Evolutionary conservation across 179 eudicot species (phyloP).

Genomic region (Amaranthus tricolor): DNA sequence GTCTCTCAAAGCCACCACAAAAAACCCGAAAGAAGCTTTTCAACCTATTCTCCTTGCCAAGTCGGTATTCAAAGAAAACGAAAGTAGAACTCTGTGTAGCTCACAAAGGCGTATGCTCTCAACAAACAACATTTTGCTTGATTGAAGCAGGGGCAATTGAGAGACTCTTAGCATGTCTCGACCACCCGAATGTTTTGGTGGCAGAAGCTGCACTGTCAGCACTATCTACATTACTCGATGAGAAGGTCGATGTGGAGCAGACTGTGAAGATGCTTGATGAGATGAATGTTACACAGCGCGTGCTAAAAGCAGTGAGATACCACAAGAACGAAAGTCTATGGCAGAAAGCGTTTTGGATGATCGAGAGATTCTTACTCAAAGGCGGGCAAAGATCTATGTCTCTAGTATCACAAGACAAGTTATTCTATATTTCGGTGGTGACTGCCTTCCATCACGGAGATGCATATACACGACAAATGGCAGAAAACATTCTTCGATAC

Average conservation of each 20-base stretch:
- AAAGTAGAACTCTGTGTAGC: constrained; percentile 45
- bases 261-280: constrained; percentile 52
- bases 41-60: constrained; percentile 25
- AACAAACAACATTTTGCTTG: constrained; percentile 73
- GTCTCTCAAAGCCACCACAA: constrained; percentile 53
- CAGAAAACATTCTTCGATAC: constrained; percentile 71
- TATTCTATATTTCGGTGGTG: constrained; percentile 56
- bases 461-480: constrained; percentile 66
- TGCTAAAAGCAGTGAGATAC: constrained; percentile 55
- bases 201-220: constrained; percentile 79
- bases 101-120: constrained; percentile 76
- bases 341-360: constrained; percentile 76
- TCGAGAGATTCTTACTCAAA: constrained; percentile 61
- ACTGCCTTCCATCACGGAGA: constrained; percentile 81
- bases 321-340: constrained; percentile 63
- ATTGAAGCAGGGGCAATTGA: constrained; percentile 65
- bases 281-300: constrained; percentile 44
- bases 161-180: constrained; percentile 56
- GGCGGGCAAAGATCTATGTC: constrained; percentile 50
- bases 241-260: constrained; percentile 52
- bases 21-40: constrained; percentile 38
- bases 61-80: constrained; percentile 31
- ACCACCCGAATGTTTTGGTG: constrained; percentile 58
- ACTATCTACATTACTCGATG: constrained; percentile 68
- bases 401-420: constrained; percentile 54